These are phyloP conservation scores for Oxytropis ochrocephala DNA, from an alignment of 306 rosid species.

Conservation along the genomic window DNA sequence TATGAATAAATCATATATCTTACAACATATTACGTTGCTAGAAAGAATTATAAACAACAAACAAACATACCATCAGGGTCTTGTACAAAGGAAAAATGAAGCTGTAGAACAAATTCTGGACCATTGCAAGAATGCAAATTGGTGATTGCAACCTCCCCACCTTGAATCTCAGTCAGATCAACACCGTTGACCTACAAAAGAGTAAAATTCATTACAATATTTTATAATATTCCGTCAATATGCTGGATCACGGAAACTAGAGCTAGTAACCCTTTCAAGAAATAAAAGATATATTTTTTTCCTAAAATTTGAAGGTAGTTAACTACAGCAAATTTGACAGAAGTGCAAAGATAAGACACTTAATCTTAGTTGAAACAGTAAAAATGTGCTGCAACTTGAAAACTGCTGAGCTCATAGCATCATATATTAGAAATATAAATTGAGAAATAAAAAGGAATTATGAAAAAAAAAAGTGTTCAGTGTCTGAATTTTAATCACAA, in stretches of 20 bases:
- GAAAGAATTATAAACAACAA: background rate
- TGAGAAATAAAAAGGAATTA: background rate
- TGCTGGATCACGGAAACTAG: background rate
- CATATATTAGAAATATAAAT: background rate
- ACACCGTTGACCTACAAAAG: conserved; percentile 43
- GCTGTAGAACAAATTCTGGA: conserved; percentile 50
- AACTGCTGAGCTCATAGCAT: background rate
- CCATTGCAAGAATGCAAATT: conserved; percentile 67
- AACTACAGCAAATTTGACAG: background rate
- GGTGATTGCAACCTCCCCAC: conserved; percentile 61
- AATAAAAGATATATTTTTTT: background rate
- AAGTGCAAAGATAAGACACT: background rate
- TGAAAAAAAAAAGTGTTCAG: background rate
- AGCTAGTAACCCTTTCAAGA: background rate
- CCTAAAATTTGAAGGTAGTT: background rate
- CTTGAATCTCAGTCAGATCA: conserved; percentile 48
- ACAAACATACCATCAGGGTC: background rate
- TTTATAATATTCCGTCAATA: background rate
- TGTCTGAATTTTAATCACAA: background rate
- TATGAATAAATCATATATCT: background rate
- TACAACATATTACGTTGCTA: background rate
- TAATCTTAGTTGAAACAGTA: background rate
- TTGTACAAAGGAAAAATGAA: conserved; percentile 25
- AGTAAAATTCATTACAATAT: background rate
- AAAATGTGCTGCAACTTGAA: background rate